These are phyloP conservation scores for Candida ficus DNA, from an alignment of 805 yeast species.

Conservation along the genomic window DNA sequence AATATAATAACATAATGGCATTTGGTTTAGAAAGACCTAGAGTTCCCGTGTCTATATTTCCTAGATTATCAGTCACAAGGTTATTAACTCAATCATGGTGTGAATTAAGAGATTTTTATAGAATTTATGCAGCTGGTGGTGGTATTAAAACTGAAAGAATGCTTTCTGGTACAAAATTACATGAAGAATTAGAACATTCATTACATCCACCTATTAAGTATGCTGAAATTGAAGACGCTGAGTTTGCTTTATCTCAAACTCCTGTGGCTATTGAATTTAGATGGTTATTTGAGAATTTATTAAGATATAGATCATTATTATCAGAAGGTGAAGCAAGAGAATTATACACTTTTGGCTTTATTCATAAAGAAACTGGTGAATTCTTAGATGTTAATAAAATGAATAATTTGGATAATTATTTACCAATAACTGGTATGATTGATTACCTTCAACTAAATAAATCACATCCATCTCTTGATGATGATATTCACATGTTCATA, in stretches of 20 bases:
- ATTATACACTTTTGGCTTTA: slow-evolving; percentile 38
- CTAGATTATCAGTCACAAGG: slow-evolving; percentile 54
- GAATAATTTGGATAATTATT: slow-evolving; percentile 5
- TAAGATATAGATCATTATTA: slow-evolving; percentile 38
- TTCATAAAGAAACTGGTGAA: slow-evolving; percentile 9
- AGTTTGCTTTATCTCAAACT: neutral
- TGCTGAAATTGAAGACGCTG: neutral
- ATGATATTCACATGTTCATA: slow-evolving; percentile 13
- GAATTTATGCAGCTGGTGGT: slow-evolving; percentile 41
- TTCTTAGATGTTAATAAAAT: slow-evolving; percentile 19
- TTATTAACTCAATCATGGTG: slow-evolving; percentile 62
- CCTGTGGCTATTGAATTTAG: neutral
- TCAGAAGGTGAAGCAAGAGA: slow-evolving; percentile 56
- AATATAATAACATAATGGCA: no score
- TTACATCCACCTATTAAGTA: slow-evolving; percentile 32
- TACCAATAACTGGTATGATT: slow-evolving; percentile 59
- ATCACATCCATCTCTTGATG: neutral
- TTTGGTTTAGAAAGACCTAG: neutral
- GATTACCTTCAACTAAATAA: slow-evolving; percentile 35
- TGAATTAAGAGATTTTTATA: slow-evolving; percentile 53
- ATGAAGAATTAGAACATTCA: slow-evolving; percentile 41
- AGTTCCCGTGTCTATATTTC: slow-evolving; percentile 11
- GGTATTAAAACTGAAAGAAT: slow-evolving; percentile 35
- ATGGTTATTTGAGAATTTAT: slow-evolving; percentile 30
- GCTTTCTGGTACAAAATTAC: slow-evolving; percentile 42